Conservation (phyloP, 2,329 filamentous ascomycete species). For the Talaromyces sp. region DNA sequence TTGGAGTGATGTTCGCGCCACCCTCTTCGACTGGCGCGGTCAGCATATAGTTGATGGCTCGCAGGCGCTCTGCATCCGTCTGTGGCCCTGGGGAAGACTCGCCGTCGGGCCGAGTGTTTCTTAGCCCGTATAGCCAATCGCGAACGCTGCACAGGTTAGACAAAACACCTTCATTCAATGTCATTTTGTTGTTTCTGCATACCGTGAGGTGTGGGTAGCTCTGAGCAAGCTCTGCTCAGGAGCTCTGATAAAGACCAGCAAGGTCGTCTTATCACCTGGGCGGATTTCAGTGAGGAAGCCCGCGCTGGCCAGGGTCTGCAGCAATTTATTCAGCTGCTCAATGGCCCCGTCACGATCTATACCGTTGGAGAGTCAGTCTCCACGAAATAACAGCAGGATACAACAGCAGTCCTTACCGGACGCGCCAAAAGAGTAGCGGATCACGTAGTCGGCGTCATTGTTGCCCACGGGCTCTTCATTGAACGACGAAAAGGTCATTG, state of each 20-base stretch:
- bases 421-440: constrained; percentile 68
- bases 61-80: constrained; percentile 80
- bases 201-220: constrained; percentile 79
- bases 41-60: constrained; percentile 81
- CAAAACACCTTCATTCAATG: neutral
- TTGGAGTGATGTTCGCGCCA: constrained; percentile 70
- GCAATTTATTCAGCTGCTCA: constrained; percentile 70
- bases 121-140: constrained; percentile 92
- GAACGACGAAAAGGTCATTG: constrained; percentile 25
- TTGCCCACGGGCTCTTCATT: constrained; percentile 41
- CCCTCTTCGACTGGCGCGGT: constrained; percentile 67
- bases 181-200: constrained; percentile 7
- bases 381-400: neutral
- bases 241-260: constrained; percentile 80
- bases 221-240: constrained; percentile 69
- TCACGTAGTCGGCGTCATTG: constrained; percentile 80
- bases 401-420: constrained; percentile 48
- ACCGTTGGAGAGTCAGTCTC: neutral
- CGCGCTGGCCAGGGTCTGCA: constrained; percentile 67
- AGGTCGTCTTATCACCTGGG: constrained; percentile 65
- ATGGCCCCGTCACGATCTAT: constrained; percentile 64
- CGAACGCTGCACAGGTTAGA: constrained; percentile 58
- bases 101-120: constrained; percentile 68
- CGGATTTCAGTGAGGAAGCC: constrained; percentile 85
- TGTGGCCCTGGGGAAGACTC: constrained; percentile 70